phyloP scores from a whole-genome alignment of 176 grass and related monocot genomes.

The Chloris gayana region DNA sequence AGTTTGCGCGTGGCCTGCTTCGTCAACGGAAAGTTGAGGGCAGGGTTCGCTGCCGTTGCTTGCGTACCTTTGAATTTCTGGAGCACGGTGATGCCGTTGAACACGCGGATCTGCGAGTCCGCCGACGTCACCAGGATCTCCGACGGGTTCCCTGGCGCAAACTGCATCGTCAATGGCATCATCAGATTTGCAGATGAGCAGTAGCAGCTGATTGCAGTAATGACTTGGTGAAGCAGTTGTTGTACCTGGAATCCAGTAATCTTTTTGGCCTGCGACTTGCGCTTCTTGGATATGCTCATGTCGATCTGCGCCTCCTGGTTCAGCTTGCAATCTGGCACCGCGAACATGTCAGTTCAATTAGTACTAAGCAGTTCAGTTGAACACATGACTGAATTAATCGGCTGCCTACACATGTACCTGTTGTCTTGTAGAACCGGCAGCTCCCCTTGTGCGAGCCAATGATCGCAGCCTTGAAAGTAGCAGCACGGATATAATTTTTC shows the following conservation, averaged over 20 bases:
- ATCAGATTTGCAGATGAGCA: too few relatives aligned
- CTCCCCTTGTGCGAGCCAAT: slow-evolving; percentile 84
- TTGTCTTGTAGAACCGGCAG: slow-evolving; percentile 81
- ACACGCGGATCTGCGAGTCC: slow-evolving; percentile 92
- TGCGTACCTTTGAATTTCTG: slow-evolving; percentile 88
- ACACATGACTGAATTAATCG: neutral
- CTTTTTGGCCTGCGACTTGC: slow-evolving; percentile 68
- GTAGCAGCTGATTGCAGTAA: too few relatives aligned
- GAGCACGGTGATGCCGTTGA: slow-evolving; percentile 81
- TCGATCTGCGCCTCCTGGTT: slow-evolving; percentile 78
- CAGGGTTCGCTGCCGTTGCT: neutral
- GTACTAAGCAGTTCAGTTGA: neutral
- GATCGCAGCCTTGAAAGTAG: slow-evolving; percentile 58
- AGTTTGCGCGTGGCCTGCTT: slow-evolving; percentile 11
- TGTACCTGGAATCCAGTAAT: slow-evolving; percentile 91
- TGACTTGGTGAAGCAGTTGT: too few relatives aligned
- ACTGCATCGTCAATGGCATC: too few relatives aligned
- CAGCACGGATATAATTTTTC: neutral
- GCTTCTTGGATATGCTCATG: slow-evolving; percentile 70
- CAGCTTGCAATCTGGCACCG: slow-evolving; percentile 72
- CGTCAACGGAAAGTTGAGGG: neutral
- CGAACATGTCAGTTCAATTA: too few relatives aligned
- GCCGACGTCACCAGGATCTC: slow-evolving; percentile 89
- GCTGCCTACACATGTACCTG: slow-evolving; percentile 28
- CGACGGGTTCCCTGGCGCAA: slow-evolving; percentile 81